phyloP scores from a whole-genome alignment of 345 rosid genomes.

The Angophora floribunda region DNA sequence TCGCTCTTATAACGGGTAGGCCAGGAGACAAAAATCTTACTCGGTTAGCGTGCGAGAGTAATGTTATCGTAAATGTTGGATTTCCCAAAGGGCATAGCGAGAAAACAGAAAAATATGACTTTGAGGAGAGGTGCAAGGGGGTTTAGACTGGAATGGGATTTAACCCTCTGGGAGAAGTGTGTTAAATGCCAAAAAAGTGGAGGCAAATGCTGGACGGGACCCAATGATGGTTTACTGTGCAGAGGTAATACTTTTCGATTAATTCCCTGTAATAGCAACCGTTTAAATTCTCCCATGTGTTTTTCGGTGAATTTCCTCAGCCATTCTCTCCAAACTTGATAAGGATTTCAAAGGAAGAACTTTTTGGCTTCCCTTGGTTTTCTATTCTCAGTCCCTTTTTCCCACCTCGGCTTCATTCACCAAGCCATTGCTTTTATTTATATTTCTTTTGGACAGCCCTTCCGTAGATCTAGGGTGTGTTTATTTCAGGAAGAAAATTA shows the following conservation, averaged over 20 bases:
- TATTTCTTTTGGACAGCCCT: accelerated
- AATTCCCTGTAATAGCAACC: background rate
- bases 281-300: accelerated
- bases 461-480: background rate
- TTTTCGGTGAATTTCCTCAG: background rate
- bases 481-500: background rate
- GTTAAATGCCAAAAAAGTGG: accelerated
- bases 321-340: background rate
- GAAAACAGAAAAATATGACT: accelerated
- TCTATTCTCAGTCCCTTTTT: background rate
- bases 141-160: background rate
- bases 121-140: accelerated
- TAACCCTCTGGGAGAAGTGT: background rate
- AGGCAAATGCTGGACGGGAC: accelerated
- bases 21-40: accelerated
- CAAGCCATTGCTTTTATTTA: background rate
- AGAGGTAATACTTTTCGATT: background rate
- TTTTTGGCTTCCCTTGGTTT: background rate
- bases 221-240: accelerated
- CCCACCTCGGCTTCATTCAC: background rate
- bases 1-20: background rate
- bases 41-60: accelerated
- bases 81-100: accelerated
- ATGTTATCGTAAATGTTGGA: background rate
- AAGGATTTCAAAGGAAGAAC: background rate